Evolutionary conservation across 1,284 basidiomycete genomes (phyloP), one percentile per base, ranked within the genome.

Genomic region (Cryptococcus depauperatus): DNA sequence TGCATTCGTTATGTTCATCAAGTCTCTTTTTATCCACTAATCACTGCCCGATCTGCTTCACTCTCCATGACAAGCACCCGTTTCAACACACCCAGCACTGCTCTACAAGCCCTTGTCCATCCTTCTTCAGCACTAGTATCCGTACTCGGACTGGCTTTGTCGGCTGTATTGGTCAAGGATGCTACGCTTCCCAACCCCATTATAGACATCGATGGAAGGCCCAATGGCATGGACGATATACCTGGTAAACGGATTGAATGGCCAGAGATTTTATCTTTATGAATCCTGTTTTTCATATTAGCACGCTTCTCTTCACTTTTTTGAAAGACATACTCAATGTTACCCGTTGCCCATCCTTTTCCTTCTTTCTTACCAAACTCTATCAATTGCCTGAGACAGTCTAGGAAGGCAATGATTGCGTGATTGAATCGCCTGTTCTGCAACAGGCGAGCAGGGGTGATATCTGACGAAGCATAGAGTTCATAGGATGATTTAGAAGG

Each of bases 401-500:
- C 91, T 35, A 99, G 76, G 57, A 98, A 89, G 3, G 88, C 89
- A 4, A 93, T 87, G 83, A 98, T 93, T 2, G 85, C 95, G 54
- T 85, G 80, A 69, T 97, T 93, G 70, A 98, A 99, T 14, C 93
- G 79, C 22, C 93, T 79, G 61, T 95, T 95, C 64, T 97, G 92
- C 34, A 97, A 74, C 14, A 98, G 67, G 26, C 91, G 45, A 47
- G 59, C 61, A 0, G 64, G 76, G 54, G 91, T 84, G 39, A 95
- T 67, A 39, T 43, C 47, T 16, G 48, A 45, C 14, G 35, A 35
- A 16, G 62, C 73, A 56, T 84, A 91, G 47, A 96, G 73, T 61
- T 96, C 91, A 58, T 92, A 90, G 2, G 77, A 78, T 14, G 82
- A 79, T 70, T 90, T 89, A 61, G 88, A 83, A 3, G 85, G 84